Evolutionary conservation across 306 rosid genomes (phyloP), one percentile per base, ranked within the genome.

Genomic region (Quercus robur): DNA sequence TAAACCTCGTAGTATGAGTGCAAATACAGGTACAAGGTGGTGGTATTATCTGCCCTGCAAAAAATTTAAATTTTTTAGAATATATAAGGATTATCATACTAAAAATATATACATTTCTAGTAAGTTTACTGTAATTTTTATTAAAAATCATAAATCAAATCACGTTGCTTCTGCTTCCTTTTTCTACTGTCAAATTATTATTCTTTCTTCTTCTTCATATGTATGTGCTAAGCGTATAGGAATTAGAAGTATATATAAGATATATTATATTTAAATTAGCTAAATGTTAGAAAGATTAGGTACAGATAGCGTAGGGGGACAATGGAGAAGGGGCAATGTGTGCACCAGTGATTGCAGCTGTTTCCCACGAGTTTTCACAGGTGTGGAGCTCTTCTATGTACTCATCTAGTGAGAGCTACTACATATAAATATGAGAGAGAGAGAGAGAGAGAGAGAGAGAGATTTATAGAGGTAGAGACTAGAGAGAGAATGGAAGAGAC

Each of bases 401-500:
- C 57, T 66, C 25, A 35, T 33, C 19, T 56, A 80, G 46, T 8
- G 46, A 41, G 75, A 58, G 52, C 88, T 82, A 72, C 59, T 28
- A n/a, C 61, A 78, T 76, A 77, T 77, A 73, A 71, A 41, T 41
- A 41, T 18, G 79, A 38, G 31, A 20, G 85, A 46, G 79, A 38
- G 85, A 46, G 79, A 38, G 11, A 38, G 46, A 38, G 46, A 38
- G 25, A 25, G 25, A 64, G 38, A 38, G 11, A 41, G 46, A 41
- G 46, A 41, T 8, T 41, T 41, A 8, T 41, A 8, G 46, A 41
- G 11, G 46, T 69, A 81, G 80, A 83, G 86, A 52, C 46, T 62
- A 78, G 78, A 76, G 73, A 77, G 74, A 81, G 80, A 41, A 7
- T 33, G 71, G 85, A 84, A 78, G 94, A 91, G 97, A 91, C 97